Conservation (phyloP, 2,329 filamentous ascomycete genomes). For the Coleophoma eucalyptorum region DNA sequence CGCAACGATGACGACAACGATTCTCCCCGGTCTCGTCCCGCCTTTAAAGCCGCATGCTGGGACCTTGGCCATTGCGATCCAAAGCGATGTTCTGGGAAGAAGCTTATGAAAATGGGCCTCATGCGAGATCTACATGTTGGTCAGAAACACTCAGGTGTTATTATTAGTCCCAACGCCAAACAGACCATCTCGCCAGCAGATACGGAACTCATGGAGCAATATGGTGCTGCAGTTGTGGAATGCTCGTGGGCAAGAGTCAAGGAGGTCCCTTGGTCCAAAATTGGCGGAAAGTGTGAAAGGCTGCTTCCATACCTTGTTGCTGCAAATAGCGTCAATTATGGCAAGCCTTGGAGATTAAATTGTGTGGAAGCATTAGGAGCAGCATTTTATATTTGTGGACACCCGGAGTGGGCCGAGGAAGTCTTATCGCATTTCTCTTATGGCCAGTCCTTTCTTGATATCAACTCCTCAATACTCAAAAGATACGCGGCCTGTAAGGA, state of each 20-base stretch:
- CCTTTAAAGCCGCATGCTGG: constrained; percentile 95
- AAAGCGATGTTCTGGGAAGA: constrained; percentile 93
- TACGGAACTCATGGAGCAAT: constrained; percentile 74
- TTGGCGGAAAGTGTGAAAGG: constrained; percentile 90
- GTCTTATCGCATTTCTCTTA: constrained; percentile 85
- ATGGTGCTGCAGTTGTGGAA: constrained; percentile 93
- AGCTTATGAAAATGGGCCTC: constrained; percentile 84
- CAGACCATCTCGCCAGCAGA: constrained; percentile 81
- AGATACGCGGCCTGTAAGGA: constrained; percentile 81
- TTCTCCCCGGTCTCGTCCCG: constrained; percentile 36
- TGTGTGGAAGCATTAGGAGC: constrained; percentile 94
- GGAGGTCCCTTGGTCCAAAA: constrained; percentile 86
- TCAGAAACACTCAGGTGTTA: constrained; percentile 86
- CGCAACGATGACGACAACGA: constrained; percentile 37
- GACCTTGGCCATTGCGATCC: constrained; percentile 97
- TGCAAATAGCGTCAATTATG: constrained; percentile 96
- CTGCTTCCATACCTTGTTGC: constrained; percentile 92
- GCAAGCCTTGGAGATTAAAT: constrained; percentile 90
- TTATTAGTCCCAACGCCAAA: constrained; percentile 94
- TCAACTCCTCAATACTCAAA: constrained; percentile 79
- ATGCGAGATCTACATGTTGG: constrained; percentile 93
- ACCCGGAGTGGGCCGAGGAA: constrained; percentile 83
- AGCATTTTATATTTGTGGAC: constrained; percentile 89
- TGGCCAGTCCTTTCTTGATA: constrained; percentile 82
- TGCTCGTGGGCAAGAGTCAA: constrained; percentile 92